Conservation (phyloP, 495 filamentous ascomycete genomes). For the Neurospora hispaniola region DNA sequence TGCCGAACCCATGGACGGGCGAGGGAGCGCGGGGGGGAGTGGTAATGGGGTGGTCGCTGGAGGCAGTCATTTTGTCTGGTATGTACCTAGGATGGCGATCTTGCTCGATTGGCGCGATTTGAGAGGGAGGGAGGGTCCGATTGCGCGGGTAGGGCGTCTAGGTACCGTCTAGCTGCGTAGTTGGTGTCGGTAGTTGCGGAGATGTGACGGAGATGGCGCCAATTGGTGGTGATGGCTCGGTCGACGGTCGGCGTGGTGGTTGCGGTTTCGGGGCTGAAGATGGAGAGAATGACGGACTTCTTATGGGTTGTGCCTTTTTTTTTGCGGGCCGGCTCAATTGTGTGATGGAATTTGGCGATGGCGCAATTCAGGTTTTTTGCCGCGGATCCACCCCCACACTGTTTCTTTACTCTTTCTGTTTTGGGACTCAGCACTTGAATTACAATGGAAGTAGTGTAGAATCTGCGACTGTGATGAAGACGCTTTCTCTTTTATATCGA, state of each 20-base stretch:
- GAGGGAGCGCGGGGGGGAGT: constrained; percentile 33
- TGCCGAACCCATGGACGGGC: constrained; percentile 61
- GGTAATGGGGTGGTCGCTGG: constrained; percentile 29
- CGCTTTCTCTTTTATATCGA: background rate
- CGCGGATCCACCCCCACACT: background rate
- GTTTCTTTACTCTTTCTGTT: background rate
- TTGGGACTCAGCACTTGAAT: background rate
- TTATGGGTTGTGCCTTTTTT: constrained; percentile 1
- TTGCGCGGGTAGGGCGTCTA: background rate
- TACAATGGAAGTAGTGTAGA: background rate
- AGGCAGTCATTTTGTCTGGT: constrained; percentile 25
- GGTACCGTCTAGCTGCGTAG: background rate
- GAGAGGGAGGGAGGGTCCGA: background rate
- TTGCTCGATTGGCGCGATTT: background rate
- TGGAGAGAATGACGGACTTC: background rate
- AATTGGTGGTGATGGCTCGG: background rate
- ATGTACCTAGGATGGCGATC: background rate
- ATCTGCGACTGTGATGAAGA: background rate
- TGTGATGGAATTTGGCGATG: constrained; percentile 9
- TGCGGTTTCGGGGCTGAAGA: background rate
- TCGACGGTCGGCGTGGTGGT: background rate
- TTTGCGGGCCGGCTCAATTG: constrained; percentile 1
- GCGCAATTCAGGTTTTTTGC: constrained; percentile 10
- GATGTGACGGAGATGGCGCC: background rate
- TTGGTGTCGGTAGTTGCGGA: background rate